Conservation (phyloP, 495 filamentous ascomycete species). For the Glarea lozoyensis region DNA sequence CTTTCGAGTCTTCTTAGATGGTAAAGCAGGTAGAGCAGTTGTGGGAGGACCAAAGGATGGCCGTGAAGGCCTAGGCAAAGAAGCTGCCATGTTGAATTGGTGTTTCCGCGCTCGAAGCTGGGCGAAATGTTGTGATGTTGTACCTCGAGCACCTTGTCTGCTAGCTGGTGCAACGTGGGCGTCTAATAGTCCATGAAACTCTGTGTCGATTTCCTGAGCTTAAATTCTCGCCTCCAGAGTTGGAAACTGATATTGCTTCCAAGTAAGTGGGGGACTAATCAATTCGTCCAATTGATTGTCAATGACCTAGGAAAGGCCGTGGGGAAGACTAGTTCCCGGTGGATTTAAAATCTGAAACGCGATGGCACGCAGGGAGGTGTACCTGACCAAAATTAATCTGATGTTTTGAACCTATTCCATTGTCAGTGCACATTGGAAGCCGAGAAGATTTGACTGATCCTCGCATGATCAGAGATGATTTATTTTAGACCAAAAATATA, state of each 20-base stretch:
- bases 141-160: slow-evolving; percentile 2
- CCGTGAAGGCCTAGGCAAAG: slow-evolving; percentile 49
- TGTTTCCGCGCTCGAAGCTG: neutral
- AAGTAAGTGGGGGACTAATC: neutral
- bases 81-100: slow-evolving; percentile 42
- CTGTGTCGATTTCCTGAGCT: slow-evolving; percentile 5
- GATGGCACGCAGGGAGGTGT: slow-evolving; percentile 18
- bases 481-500: slow-evolving; percentile 1
- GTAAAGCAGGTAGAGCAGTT: slow-evolving; percentile 58
- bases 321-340: slow-evolving; percentile 5
- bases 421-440: slow-evolving; percentile 14
- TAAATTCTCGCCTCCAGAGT: slow-evolving; percentile 8
- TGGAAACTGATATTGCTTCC: neutral
- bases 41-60: slow-evolving; percentile 50
- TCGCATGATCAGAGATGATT: neutral
- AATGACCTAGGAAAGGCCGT: neutral
- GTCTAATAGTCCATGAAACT: slow-evolving; percentile 18
- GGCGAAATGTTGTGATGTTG: slow-evolving; percentile 6
- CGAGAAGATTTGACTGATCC: slow-evolving; percentile 7
- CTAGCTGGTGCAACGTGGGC: slow-evolving; percentile 6
- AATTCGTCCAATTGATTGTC: slow-evolving; percentile 12
- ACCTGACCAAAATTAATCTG: slow-evolving; percentile 14
- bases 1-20: slow-evolving; percentile 61
- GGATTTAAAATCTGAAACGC: slow-evolving; percentile 13
- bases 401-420: slow-evolving; percentile 8